A percentile compares a stretch with the other conserved stretches of the same genome.
Conservation (phyloP, 2,329 filamentous ascomycete species). For the Cytospora piceicola region DNA sequence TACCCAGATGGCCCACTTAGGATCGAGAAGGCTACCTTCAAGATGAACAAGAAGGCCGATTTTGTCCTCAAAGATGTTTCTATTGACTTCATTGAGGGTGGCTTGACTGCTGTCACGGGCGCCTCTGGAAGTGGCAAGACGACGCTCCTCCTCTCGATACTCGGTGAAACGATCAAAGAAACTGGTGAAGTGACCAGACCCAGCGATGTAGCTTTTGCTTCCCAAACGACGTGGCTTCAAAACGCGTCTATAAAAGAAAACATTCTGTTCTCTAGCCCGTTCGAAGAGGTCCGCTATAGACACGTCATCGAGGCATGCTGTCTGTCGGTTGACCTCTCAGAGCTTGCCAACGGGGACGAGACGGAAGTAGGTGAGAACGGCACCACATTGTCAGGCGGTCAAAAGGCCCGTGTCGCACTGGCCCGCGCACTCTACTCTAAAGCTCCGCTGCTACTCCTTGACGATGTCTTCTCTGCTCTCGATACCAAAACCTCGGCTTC, state of each 20-base stretch:
- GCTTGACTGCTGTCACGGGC: slow-evolving; percentile 58
- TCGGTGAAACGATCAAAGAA: slow-evolving; percentile 59
- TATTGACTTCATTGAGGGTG: slow-evolving; percentile 56
- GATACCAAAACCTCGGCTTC: slow-evolving; percentile 61
- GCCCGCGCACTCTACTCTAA: slow-evolving; percentile 62
- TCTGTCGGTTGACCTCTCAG: slow-evolving; percentile 53
- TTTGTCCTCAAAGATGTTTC: slow-evolving; percentile 55
- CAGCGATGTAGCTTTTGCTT: slow-evolving; percentile 59
- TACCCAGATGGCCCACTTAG: slow-evolving; percentile 55
- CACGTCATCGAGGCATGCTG: slow-evolving; percentile 60
- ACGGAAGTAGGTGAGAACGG: slow-evolving; percentile 60
- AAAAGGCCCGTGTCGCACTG: slow-evolving; percentile 60
- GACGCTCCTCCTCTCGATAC: slow-evolving; percentile 56
- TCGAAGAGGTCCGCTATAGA: slow-evolving; percentile 58
- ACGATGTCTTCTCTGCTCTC: slow-evolving; percentile 63
- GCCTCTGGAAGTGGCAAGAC: slow-evolving; percentile 62
- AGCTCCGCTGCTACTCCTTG: slow-evolving; percentile 57
- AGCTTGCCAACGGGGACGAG: slow-evolving; percentile 54
- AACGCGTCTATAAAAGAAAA: slow-evolving; percentile 60
- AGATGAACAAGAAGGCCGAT: slow-evolving; percentile 53
- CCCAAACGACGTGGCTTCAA: slow-evolving; percentile 62
- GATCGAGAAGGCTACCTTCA: slow-evolving; percentile 52
- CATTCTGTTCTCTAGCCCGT: slow-evolving; percentile 56
- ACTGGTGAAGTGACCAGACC: slow-evolving; percentile 52
- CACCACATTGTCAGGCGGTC: slow-evolving; percentile 59